Base-by-base conservation (phyloP, 2,329 filamentous ascomycete species). In the Phyllosticta citriasiana region DNA sequence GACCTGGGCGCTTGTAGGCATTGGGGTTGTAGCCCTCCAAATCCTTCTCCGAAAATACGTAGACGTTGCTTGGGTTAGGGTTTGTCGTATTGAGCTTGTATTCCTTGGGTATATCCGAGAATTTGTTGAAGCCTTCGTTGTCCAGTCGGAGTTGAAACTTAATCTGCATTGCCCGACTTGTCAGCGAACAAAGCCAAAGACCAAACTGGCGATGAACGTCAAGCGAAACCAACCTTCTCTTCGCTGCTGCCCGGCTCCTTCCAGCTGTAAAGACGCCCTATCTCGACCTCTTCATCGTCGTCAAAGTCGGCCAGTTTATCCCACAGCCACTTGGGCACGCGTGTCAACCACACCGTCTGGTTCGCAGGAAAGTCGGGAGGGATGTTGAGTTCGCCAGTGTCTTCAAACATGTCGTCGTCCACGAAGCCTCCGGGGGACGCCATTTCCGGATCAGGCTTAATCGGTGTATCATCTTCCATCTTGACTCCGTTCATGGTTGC, bases 21-120 rank as follows among this genome's bases (percentile, higher is more conserved):
- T 67, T 69, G 3, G 71, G 69, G 63, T 81, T 81, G 76, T 86
- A 91, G 47, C 89, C 89, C 0, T 91, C 89, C 24, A 96, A 82
- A 69, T 97, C 91, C 72, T 96, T 91, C 75, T 99, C 94, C 51
- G 88, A 91, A 71, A 99, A 99, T 61, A 97, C 80, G 71, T 88
- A 96, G 22, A 91, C 94, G 74, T 96, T 97, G 69, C 84, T 84
- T 35, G 93, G 84, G n/a, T 83, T 76, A 1, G 66, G 65, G 51
- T 84, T 82, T 25, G 83, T 86, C 55, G 91, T 80, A 55, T 91
- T 86, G 62, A 97, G 78, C 66, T 90, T 84, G 75, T 97, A 99
- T 70, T 96, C 91, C 70, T 90, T 90, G 10, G 92, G 91, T n/a
- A 97, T 80, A 8, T 55, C 56, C n/a, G 30, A 5, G 52, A 62